phyloP scores from a whole-genome alignment of 2,329 filamentous ascomycete species.

The Metarhizium guizhouense region DNA sequence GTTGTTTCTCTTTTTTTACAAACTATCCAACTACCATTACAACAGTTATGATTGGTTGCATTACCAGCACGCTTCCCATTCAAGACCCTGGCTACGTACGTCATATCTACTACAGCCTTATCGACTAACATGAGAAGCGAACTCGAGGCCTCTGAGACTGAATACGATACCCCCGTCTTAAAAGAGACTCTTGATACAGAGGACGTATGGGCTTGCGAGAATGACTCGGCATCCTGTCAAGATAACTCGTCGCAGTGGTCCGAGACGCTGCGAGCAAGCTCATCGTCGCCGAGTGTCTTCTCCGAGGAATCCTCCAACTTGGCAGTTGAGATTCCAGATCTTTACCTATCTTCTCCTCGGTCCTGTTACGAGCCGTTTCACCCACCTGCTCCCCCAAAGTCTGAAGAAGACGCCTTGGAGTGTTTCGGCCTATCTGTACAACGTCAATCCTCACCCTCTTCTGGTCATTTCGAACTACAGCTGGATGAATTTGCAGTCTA shows the following conservation, averaged over 20 bases:
- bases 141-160: background rate
- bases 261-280: background rate
- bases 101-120: background rate
- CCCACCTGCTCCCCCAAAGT: background rate
- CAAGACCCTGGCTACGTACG: too few species aligned
- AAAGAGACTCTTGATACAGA: background rate
- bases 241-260: background rate
- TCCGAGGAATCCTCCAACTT: background rate
- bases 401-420: slow-evolving; percentile 7
- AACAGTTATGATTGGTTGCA: too few species aligned
- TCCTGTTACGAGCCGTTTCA: background rate
- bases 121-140: background rate
- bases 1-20: too few species aligned
- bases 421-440: background rate
- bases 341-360: background rate
- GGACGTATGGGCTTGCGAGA: background rate
- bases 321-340: background rate
- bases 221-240: background rate
- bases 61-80: too few species aligned
- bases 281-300: background rate
- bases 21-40: too few species aligned
- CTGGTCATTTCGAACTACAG: slow-evolving; percentile 36
- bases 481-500: slow-evolving; percentile 54
- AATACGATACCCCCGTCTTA: too few species aligned
- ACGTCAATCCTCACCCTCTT: background rate